Base-by-base conservation (phyloP, 1,139 yeast species). In the Pichia sp. region DNA sequence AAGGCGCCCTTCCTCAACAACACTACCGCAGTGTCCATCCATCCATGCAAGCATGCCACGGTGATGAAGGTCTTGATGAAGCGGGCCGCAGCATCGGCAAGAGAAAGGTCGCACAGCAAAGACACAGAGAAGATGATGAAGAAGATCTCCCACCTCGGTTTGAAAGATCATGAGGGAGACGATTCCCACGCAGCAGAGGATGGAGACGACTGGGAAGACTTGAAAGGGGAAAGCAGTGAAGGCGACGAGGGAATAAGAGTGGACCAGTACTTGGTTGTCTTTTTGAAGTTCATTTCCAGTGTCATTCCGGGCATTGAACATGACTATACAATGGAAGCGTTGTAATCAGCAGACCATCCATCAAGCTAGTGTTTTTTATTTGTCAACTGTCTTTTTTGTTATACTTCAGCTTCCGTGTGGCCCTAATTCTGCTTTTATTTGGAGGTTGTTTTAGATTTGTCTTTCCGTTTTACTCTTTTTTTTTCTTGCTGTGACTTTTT, bases 301-400 rank as follows among this genome's bases (percentile, higher is more conserved):
- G 98, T 95, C 13, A 92, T 96, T 2, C 99, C 99, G 0, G 97
- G 97, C 11, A 90, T 93, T 55, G 97, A 92, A 70, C 95, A 92
- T 70, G 99, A 93, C 66, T 90, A 90, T 69, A 92, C 98, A 43
- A 93, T 92, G 97, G 92, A 90, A 68, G 93, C 90, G 4, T 76
- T 85, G 65, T 84, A 32, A 30, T n/a, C 26, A 15, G 8, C 11
- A 23, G 8, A 8, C 16, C 34, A 29, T 43, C 23, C 13, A 11
- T 2, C 6, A 15, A 30, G 29, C 26, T 23, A 23, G 26, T 23
- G 26, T 23, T 23, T 23, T 23, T 23, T 23, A 4, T 26, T 19
- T 40, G 13, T 16, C 30, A 4, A 10, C 44, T 38, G 8, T 3
- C 38, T 38, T 15, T 23, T 29, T 45, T 23, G 26, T 23, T 23